Evolutionary conservation across 2,329 filamentous ascomycete species (phyloP), one percentile per base, ranked within the genome.

Genomic region (Meredithiella fracta): DNA sequence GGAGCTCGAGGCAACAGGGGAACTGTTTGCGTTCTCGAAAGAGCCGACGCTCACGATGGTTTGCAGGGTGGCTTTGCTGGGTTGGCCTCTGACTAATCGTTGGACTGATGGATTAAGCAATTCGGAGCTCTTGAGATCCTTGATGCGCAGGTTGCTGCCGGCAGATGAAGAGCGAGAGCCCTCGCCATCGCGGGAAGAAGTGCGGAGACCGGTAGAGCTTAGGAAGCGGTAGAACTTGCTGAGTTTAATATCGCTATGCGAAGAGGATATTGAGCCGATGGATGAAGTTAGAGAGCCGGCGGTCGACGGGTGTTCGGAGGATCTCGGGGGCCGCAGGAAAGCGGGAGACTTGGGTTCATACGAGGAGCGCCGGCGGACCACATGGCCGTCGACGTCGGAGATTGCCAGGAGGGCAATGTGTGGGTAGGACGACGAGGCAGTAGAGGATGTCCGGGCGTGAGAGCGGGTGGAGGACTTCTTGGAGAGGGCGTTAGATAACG

Each of bases 11-110:
- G 51, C 31, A 58, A 57, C 23, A 44, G 60, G 31, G 56, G 50
- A 25, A 47, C 55, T 31, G 54, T 54, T 15, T n/a, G 62, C 59
- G 29, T 55, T 58, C 23, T 74, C 71, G 17, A 70, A 63, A 51
- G 72, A 76, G 4, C 70, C 72, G 7, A 75, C 72, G 58, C 74
- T 76, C 53, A 76, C 62, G 17, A 76, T 75, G 1, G 73, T 76
- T 53, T 71, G 72, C 25, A 76, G 62, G 0, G 71, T 74, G 25
- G 75, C 73, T 60, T 70, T 69, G 61, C 70, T 75, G n/a, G 67
- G 61, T 31, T 71, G 68, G 0, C 65, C 64, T 47, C 67, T 69
- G 49, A 73, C 62, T 9, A 70, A 60, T 42, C 66, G 67, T 59
- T 68, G 50, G 1, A 58, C 53, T 22, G 53, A 56, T 3, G 57